Conservation (phyloP, 192 early-diverging fungal species). For the Diversispora epigaea region DNA sequence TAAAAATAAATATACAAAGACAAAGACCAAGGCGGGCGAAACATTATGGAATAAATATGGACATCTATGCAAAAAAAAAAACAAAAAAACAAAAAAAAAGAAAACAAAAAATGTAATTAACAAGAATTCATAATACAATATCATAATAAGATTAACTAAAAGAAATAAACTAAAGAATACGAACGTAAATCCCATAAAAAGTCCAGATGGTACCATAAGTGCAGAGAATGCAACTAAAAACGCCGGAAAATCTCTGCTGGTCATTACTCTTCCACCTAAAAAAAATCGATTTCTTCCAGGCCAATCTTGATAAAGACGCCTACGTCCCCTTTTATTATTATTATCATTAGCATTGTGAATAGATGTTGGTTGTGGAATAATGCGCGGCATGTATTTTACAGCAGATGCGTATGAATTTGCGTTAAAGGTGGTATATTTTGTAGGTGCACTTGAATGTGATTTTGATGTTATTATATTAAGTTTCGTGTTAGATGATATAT, state of each 20-base stretch:
- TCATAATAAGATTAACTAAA: neutral
- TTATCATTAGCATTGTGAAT: neutral
- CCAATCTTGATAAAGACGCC: slow-evolving; percentile 46
- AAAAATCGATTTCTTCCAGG: slow-evolving; percentile 60
- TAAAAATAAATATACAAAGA: slow-evolving; percentile 66
- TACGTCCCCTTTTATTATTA: slow-evolving; percentile 7
- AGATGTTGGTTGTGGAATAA: neutral
- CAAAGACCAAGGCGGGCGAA: slow-evolving; percentile 61
- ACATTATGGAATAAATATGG: slow-evolving; percentile 64
- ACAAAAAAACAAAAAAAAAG: neutral
- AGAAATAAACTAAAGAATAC: neutral
- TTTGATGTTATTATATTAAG: neutral
- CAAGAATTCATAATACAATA: neutral
- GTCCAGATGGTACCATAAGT: slow-evolving; percentile 54
- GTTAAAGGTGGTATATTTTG: neutral
- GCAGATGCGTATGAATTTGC: neutral
- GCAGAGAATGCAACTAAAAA: slow-evolving; percentile 61
- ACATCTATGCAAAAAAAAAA: slow-evolving; percentile 46
- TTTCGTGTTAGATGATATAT: neutral
- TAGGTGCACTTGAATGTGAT: neutral
- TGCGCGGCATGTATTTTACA: neutral
- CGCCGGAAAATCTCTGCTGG: slow-evolving; percentile 61
- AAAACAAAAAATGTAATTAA: neutral
- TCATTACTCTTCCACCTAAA: slow-evolving; percentile 63
- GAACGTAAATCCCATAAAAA: slow-evolving; percentile 63